phyloP scores from a whole-genome alignment of 2,329 filamentous ascomycete genomes.

The Juglanconis oblonga region DNA sequence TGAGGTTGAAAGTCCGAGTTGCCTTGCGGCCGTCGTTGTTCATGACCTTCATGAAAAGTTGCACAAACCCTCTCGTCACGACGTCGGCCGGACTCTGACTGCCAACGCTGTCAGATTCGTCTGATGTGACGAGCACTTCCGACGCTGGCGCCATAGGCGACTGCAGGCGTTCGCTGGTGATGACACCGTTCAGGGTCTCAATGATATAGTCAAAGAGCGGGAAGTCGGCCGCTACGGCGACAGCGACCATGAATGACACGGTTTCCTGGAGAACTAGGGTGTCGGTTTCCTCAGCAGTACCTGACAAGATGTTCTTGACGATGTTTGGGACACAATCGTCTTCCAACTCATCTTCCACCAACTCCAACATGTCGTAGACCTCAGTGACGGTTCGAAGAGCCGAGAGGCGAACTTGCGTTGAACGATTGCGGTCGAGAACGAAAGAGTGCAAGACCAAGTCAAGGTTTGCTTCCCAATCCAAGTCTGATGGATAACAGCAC shows the following conservation, averaged over 20 bases:
- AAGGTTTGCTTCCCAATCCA: conserved; percentile 65
- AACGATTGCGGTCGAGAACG: conserved; percentile 59
- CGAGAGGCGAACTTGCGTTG: conserved; percentile 59
- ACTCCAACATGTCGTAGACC: conserved; percentile 56
- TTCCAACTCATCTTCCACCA: conserved; percentile 57
- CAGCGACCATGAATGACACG: conserved; percentile 61
- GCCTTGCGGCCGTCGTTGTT: conserved; percentile 64
- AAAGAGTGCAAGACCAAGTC: conserved; percentile 59
- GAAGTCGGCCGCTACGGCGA: conserved; percentile 58
- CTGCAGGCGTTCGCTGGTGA: conserved; percentile 46
- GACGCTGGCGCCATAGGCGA: conserved; percentile 36
- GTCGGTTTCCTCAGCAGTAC: conserved; percentile 62
- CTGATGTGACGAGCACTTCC: conserved; percentile 23
- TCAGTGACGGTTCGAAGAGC: conserved; percentile 61
- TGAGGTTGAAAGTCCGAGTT: conserved; percentile 56
- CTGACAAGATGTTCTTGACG: conserved; percentile 58
- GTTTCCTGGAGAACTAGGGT: conserved; percentile 62
- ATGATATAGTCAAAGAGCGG: conserved; percentile 58
- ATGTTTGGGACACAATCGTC: conserved; percentile 56
- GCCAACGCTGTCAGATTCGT: conserved; percentile 26
- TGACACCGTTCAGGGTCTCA: conserved; percentile 48
- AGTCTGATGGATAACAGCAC: conserved; percentile 69
- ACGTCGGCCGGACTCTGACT: conserved; percentile 64
- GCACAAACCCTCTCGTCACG: conserved; percentile 67
- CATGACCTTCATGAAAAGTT: conserved; percentile 73